These are phyloP conservation scores for Rhododendron kiyosumense DNA, from an alignment of 148 eudicot species.

Conservation along the genomic window DNA sequence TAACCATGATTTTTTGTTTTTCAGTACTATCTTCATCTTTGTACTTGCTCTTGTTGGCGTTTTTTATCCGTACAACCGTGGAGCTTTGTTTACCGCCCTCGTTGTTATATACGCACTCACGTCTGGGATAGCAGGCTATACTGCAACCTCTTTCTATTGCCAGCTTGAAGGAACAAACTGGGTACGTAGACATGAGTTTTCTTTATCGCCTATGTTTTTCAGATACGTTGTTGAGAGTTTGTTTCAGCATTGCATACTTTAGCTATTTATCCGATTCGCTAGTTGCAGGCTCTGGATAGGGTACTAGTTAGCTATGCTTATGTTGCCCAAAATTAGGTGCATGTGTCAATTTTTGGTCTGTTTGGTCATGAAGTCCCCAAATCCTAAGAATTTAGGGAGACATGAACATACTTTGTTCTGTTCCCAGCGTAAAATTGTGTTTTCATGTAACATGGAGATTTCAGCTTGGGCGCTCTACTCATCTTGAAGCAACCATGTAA, in stretches of 20 bases:
- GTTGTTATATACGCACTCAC: conserved; percentile 52
- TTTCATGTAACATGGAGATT: background rate
- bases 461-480: background rate
- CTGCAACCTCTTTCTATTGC: conserved; percentile 41
- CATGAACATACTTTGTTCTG: background rate
- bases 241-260: background rate
- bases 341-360: background rate
- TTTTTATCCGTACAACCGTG: conserved; percentile 53
- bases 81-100: conserved; percentile 48
- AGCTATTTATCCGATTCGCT: background rate
- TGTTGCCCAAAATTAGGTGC: background rate
- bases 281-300: background rate
- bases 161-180: conserved; percentile 53
- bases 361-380: background rate
- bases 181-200: conserved; percentile 20
- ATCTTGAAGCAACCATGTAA: background rate
- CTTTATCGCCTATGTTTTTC: background rate
- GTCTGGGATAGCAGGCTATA: conserved; percentile 51
- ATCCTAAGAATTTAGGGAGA: background rate
- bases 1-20: background rate
- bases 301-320: background rate
- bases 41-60: conserved; percentile 48
- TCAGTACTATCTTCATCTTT: conserved; percentile 38
- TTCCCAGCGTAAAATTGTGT: background rate
- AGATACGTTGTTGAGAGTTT: background rate